Evolutionary conservation across 352 stramenopile genomes (phyloP).

Genomic region (Pelagophyceae sp.): DNA sequence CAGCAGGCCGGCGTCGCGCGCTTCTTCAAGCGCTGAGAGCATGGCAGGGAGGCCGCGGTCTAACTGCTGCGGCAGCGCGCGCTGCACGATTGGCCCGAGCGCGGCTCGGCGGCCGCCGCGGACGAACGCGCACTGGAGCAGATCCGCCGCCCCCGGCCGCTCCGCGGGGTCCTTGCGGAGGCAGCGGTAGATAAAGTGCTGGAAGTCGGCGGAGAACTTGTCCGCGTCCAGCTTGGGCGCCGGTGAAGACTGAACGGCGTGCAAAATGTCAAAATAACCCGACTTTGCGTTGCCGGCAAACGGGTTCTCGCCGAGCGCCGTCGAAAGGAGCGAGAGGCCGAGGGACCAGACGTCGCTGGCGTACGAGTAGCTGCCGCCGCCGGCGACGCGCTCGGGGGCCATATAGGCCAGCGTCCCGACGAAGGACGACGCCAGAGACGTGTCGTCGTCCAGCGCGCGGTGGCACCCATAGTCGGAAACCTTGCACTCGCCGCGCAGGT

Average conservation of each 20-base stretch:
- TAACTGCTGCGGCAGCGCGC: background rate
- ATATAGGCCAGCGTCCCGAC: constrained; percentile 89
- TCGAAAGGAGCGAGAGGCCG: constrained; percentile 40
- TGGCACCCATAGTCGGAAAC: constrained; percentile 46
- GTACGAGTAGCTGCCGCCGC: constrained; percentile 64
- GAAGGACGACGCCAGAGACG: constrained; percentile 65
- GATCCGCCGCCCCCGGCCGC: constrained; percentile 62
- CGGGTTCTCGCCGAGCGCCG: constrained; percentile 37
- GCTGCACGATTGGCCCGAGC: background rate
- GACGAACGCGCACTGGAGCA: constrained; percentile 48
- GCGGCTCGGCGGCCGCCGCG: background rate
- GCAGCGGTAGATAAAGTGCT: constrained; percentile 72
- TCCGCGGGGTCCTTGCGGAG: constrained; percentile 71
- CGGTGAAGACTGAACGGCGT: constrained; percentile 55
- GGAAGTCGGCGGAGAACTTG: constrained; percentile 36
- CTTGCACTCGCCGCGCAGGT: constrained; percentile 75
- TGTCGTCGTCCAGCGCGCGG: constrained; percentile 31
- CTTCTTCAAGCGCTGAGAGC: background rate
- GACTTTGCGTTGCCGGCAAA: constrained; percentile 26
- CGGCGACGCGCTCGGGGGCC: constrained; percentile 77
- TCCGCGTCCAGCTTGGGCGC: constrained; percentile 61
- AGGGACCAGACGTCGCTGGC: constrained; percentile 46
- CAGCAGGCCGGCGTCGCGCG: background rate
- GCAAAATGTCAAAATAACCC: constrained; percentile 40
- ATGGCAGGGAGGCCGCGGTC: background rate